Conservation (phyloP, 1,139 yeast species). For the Arxiozyma heterogenica region DNA sequence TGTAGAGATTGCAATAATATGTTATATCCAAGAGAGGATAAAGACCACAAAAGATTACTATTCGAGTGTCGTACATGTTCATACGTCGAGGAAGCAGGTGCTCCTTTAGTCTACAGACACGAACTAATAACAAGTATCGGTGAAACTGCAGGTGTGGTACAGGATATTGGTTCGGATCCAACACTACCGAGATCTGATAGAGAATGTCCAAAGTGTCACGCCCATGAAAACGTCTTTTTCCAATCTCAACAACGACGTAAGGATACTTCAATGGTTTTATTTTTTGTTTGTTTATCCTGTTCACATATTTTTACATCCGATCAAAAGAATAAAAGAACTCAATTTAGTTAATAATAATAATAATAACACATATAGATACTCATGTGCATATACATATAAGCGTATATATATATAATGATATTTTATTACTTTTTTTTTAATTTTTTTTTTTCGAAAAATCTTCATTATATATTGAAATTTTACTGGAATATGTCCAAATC, state of each 20-base stretch:
- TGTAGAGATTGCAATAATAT: conserved; percentile 95
- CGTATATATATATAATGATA: background rate
- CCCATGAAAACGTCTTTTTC: conserved; percentile 88
- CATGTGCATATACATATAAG: background rate
- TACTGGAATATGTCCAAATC: background rate
- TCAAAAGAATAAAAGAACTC: conserved; percentile 31
- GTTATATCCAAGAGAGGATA: conserved; percentile 98
- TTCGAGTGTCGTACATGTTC: conserved; percentile 94
- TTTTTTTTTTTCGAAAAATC: background rate
- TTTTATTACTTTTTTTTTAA: background rate
- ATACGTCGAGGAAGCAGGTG: conserved; percentile 85
- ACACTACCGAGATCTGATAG: conserved; percentile 91
- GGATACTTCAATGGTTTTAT: conserved; percentile 91
- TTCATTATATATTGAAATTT: background rate
- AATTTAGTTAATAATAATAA: conserved; percentile 16
- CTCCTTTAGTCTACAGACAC: conserved; percentile 83
- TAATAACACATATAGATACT: background rate
- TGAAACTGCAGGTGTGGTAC: conserved; percentile 96
- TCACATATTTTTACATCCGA: conserved; percentile 55
- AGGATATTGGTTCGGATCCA: conserved; percentile 93
- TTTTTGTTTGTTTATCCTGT: conserved; percentile 85
- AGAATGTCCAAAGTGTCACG: conserved; percentile 84
- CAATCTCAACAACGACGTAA: conserved; percentile 92
- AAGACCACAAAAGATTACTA: conserved; percentile 53
- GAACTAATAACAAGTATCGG: conserved; percentile 78